Evolutionary conservation across 306 rosid species (phyloP).

Genomic region (Quercus glauca): DNA sequence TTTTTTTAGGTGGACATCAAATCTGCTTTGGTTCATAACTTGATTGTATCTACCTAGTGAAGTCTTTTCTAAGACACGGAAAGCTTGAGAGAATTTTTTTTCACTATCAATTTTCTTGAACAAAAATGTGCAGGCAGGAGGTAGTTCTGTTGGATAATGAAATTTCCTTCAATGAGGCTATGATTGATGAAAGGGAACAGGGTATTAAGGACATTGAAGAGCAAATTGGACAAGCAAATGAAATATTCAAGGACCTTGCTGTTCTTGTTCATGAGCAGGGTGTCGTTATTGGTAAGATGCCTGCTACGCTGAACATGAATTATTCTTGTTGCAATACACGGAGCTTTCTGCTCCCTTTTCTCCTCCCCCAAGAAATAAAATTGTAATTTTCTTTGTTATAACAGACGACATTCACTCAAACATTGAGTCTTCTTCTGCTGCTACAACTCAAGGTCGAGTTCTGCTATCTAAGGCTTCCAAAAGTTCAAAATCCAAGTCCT

Average conservation of each 20-base stretch:
- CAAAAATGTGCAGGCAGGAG: constrained; percentile 59
- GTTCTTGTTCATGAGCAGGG: constrained; percentile 87
- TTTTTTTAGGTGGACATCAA: neutral
- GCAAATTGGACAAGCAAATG: constrained; percentile 70
- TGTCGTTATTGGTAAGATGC: constrained; percentile 58
- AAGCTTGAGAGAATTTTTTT: constrained; percentile 6
- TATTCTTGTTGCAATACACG: neutral
- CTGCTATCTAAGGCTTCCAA: constrained; percentile 68
- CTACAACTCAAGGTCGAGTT: constrained; percentile 49
- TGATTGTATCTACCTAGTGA: neutral
- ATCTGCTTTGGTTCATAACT: neutral
- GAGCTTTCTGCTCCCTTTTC: constrained; percentile 6
- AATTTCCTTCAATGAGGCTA: constrained; percentile 74
- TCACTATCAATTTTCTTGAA: constrained; percentile 21
- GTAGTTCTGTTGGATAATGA: constrained; percentile 56
- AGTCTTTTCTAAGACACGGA: neutral
- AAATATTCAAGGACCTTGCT: constrained; percentile 82
- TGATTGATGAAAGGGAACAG: constrained; percentile 84
- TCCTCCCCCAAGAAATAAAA: neutral
- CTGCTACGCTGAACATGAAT: neutral
- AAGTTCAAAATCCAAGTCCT: constrained; percentile 51
- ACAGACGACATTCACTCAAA: constrained; percentile 74
- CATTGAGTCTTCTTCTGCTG: constrained; percentile 56
- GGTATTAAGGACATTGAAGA: constrained; percentile 68
- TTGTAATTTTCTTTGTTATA: constrained; percentile 12